Base-by-base conservation (phyloP, 805 yeast genomes). In the Ogataea nakhonphanomensis region DNA sequence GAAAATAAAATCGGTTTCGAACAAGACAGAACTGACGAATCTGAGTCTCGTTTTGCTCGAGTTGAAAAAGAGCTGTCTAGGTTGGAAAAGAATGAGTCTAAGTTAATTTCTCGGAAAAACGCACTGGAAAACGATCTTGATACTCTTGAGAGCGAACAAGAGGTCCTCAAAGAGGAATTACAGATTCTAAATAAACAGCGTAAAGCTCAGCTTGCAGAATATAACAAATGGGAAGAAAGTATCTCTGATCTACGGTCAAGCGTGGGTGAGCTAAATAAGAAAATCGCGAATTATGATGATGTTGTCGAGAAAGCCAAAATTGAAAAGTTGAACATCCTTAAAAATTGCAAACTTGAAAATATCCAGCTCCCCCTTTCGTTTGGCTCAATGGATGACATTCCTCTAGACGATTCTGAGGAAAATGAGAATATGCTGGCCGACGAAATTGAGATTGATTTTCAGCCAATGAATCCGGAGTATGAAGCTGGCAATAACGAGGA, bases 321-420 rank as follows among this genome's bases (percentile, higher is more conserved):
- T 24, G 85, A 79, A 35, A 74, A 81, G 53, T 64, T 77, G 7
- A 74, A 76, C 46, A 65, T 77, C 13, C 67, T 89, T 44, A 79
- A 81, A 47, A 78, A 76, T 47, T 85, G 95, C 62, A 86, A 84
- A 52, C 72, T 90, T 43, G 85, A 85, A 39, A 81, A 76, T 41
- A 69, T 84, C 15, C 65, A 69, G 10, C 54, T 88, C 11, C 95
- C 95, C 1, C 59, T 86, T 23, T 50, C 58, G 5, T 75, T 74
- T 20, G 89, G 89, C 0, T 69, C 78, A 9, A 61, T 84, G 25
- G 82, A 77, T 13, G 70, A 66, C 20, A 64, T 87, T 17, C 81
- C 88, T 0, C 65, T 85, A 29, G 84, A 76, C 20, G 78, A 71
- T n/a, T 61, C 61, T 11, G 67, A 56, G 20, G 52, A 58, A 29